Conservation (phyloP, 208 protist species). For the Eutreptiella sp. region DNA sequence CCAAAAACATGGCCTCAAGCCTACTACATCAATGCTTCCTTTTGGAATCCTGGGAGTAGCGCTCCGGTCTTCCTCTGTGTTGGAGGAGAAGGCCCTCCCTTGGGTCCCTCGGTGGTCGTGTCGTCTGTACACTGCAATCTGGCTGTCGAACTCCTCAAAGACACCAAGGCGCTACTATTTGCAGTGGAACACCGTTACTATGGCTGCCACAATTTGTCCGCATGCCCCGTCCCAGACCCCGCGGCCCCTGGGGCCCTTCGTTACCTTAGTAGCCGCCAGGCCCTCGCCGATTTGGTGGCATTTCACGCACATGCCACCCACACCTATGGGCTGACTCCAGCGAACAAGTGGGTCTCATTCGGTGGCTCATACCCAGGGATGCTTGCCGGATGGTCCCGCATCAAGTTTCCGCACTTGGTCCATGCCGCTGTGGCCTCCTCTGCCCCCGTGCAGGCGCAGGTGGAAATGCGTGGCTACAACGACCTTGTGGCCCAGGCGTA, state of each 20-base stretch:
- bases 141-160: constrained; percentile 34
- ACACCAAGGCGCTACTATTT: constrained; percentile 35
- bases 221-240: constrained; percentile 23
- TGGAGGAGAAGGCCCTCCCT: constrained; percentile 42
- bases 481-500: constrained; percentile 30
- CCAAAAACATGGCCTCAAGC: constrained; percentile 28
- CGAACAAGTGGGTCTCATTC: constrained; percentile 44
- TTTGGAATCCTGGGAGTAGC: constrained; percentile 19
- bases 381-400: constrained; percentile 32
- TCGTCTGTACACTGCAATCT: constrained; percentile 38
- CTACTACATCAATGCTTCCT: constrained; percentile 42
- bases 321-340: constrained; percentile 11
- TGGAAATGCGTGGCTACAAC: constrained; percentile 41
- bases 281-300: constrained; percentile 35
- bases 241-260: constrained; percentile 1
- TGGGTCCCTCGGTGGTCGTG: constrained; percentile 23
- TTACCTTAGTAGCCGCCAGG: constrained; percentile 38
- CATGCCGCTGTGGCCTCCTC: constrained; percentile 40
- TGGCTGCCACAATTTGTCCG: constrained; percentile 37
- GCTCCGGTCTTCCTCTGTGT: constrained; percentile 45
- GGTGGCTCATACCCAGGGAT: constrained; percentile 48
- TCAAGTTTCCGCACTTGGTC: constrained; percentile 44
- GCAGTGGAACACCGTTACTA: constrained; percentile 50
- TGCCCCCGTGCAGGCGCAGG: constrained; percentile 35
- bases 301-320: constrained; percentile 22